Conservation (phyloP, 208 protist genomes). For the Phytomonas sp. region DNA sequence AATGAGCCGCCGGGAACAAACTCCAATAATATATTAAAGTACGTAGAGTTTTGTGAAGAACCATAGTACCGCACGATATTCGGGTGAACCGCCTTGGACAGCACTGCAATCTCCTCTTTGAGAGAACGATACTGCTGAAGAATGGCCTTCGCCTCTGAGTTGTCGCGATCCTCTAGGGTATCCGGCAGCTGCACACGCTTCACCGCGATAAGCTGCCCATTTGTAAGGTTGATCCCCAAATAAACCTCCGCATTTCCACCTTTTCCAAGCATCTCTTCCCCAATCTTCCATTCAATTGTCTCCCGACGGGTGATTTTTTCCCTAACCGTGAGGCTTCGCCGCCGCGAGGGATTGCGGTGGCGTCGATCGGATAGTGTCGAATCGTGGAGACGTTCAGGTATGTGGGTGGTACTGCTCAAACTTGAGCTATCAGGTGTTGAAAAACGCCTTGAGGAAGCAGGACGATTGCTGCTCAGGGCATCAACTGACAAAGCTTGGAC, state of each 20-base stretch:
- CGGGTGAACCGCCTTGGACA: constrained; percentile 81
- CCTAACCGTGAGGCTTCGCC: constrained; percentile 10
- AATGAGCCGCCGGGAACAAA: constrained; percentile 87
- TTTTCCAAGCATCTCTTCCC: constrained; percentile 85
- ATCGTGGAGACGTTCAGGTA: background rate
- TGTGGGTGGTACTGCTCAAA: constrained; percentile 22
- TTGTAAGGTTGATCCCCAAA: constrained; percentile 87
- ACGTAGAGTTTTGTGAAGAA: constrained; percentile 63
- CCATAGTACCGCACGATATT: constrained; percentile 91
- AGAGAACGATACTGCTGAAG: constrained; percentile 79
- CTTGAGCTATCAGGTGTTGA: constrained; percentile 40
- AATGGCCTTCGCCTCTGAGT: constrained; percentile 43
- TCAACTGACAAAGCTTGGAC: background rate
- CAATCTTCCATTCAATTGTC: constrained; percentile 89
- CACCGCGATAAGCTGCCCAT: constrained; percentile 85
- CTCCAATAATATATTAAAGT: constrained; percentile 90
- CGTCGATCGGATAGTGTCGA: background rate
- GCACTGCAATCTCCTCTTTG: constrained; percentile 85
- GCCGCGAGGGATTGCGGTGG: background rate
- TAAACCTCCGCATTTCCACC: constrained; percentile 86
- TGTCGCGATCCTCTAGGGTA: constrained; percentile 20
- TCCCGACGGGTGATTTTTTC: constrained; percentile 23
- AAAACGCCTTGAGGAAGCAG: constrained; percentile 24
- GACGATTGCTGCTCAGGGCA: constrained; percentile 15
- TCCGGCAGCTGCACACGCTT: constrained; percentile 79